phyloP scores from a whole-genome alignment of 2,329 filamentous ascomycete species.

The Aspergillus hiratsukae region DNA sequence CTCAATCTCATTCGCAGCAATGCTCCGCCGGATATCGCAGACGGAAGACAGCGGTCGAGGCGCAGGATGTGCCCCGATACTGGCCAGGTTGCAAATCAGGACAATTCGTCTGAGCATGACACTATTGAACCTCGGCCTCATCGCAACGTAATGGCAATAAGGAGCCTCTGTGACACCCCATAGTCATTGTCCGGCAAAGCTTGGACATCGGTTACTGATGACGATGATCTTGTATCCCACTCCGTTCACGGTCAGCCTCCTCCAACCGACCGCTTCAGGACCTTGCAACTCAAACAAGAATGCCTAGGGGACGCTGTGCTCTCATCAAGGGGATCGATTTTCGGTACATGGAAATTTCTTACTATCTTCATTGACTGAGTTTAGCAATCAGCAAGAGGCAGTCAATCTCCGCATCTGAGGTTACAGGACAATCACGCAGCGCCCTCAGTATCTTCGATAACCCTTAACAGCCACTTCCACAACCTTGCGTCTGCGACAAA shows the following conservation, averaged over 20 bases:
- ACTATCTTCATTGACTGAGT: neutral
- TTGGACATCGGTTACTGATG: slow-evolving; percentile 30
- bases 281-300: neutral
- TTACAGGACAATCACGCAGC: too few species aligned
- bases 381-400: neutral
- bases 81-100: neutral
- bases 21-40: slow-evolving; percentile 15
- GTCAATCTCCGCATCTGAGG: too few species aligned
- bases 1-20: slow-evolving; percentile 21
- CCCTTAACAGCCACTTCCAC: too few species aligned
- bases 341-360: neutral
- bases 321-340: neutral
- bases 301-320: too few species aligned
- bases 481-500: too few species aligned
- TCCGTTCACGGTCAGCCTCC: slow-evolving; percentile 16
- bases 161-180: slow-evolving; percentile 10
- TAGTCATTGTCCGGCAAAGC: slow-evolving; percentile 17
- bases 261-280: neutral
- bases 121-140: neutral
- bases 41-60: neutral
- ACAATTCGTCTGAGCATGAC: neutral
- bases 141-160: neutral
- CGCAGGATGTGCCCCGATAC: neutral
- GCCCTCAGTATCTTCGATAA: too few species aligned
- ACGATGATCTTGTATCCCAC: slow-evolving; percentile 29